A percentile compares a stretch with the other conserved stretches of the same genome.
These are phyloP conservation scores for Nakazawaea wickerhamii DNA, from an alignment of 805 yeast species.

Conservation along the genomic window DNA sequence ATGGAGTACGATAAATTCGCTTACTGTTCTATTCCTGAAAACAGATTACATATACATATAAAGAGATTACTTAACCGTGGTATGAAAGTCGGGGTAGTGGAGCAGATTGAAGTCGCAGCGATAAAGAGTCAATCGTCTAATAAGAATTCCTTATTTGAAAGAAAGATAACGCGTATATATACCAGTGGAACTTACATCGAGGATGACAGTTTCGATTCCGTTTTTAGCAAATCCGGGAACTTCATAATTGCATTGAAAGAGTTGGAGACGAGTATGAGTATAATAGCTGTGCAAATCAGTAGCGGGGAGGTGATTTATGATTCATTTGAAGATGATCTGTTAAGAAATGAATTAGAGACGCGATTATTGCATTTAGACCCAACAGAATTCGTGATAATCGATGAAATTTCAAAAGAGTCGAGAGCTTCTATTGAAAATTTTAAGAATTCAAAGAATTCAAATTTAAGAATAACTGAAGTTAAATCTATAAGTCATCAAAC, in stretches of 20 bases:
- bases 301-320: slow-evolving; percentile 79
- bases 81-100: slow-evolving; percentile 78
- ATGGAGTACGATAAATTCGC: slow-evolving; percentile 56
- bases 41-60: slow-evolving; percentile 66
- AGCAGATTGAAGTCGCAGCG: slow-evolving; percentile 78
- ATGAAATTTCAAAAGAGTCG: slow-evolving; percentile 29
- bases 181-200: slow-evolving; percentile 83
- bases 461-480: slow-evolving; percentile 15
- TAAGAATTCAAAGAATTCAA: slow-evolving; percentile 7
- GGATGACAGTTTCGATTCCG: slow-evolving; percentile 31
- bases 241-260: slow-evolving; percentile 45
- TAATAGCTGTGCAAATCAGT: slow-evolving; percentile 63
- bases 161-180: slow-evolving; percentile 66
- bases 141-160: slow-evolving; percentile 53
- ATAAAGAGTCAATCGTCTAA: slow-evolving; percentile 51
- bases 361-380: slow-evolving; percentile 73
- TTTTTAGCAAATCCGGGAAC: slow-evolving; percentile 29
- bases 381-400: slow-evolving; percentile 55
- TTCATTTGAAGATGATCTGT: slow-evolving; percentile 51
- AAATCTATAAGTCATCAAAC: background rate
- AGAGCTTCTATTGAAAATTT: slow-evolving; percentile 13
- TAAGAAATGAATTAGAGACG: slow-evolving; percentile 65
- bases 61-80: slow-evolving; percentile 70
- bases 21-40: slow-evolving; percentile 81
- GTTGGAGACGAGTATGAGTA: slow-evolving; percentile 24